Percentiles rank a stretch among this genome's conserved stretches.
These are phyloP conservation scores for Cantharellus anzutake DNA, from an alignment of 768 basidiomycete species.

Conservation along the genomic window DNA sequence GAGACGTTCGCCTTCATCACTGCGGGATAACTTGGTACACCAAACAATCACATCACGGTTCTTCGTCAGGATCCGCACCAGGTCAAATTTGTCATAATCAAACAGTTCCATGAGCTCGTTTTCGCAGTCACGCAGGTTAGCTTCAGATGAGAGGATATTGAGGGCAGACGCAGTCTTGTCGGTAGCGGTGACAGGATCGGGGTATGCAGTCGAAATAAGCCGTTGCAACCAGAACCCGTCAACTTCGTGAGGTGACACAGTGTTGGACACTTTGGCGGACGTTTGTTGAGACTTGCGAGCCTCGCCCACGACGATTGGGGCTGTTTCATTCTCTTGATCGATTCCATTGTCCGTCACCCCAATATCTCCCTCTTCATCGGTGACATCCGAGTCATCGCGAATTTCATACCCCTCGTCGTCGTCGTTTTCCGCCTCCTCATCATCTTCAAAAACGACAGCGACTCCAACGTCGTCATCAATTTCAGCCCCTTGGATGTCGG, in stretches of 20 bases:
- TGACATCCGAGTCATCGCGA: slow-evolving; percentile 55
- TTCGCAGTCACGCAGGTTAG: slow-evolving; percentile 77
- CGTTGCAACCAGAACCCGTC: slow-evolving; percentile 99
- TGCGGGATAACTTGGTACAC: slow-evolving; percentile 91
- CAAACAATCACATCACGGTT: slow-evolving; percentile 94
- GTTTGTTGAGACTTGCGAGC: slow-evolving; percentile 22
- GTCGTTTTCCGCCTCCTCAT: slow-evolving; percentile 70
- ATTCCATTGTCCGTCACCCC: slow-evolving; percentile 17
- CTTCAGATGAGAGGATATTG: slow-evolving; percentile 69
- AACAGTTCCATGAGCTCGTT: slow-evolving; percentile 95
- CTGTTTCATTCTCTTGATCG: slow-evolving; percentile 31
- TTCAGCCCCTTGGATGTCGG: slow-evolving; percentile 65
- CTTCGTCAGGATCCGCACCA: slow-evolving; percentile 78
- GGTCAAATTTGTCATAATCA: slow-evolving; percentile 79
- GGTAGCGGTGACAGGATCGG: slow-evolving; percentile 86
- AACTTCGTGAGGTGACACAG: slow-evolving; percentile 75
- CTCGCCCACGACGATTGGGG: slow-evolving; percentile 64
- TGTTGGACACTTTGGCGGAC: slow-evolving; percentile 48
- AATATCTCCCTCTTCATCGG: slow-evolving; percentile 15
- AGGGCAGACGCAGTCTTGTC: slow-evolving; percentile 79
- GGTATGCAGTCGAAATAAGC: slow-evolving; percentile 74
- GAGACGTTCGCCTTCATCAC: slow-evolving; percentile 70
- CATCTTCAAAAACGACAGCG: slow-evolving; percentile 93
- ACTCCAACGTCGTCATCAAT: slow-evolving; percentile 97
- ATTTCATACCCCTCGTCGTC: slow-evolving; percentile 86